phyloP scores from a whole-genome alignment of 2,329 filamentous ascomycete species.

The Hymenoscyphus repandus region DNA sequence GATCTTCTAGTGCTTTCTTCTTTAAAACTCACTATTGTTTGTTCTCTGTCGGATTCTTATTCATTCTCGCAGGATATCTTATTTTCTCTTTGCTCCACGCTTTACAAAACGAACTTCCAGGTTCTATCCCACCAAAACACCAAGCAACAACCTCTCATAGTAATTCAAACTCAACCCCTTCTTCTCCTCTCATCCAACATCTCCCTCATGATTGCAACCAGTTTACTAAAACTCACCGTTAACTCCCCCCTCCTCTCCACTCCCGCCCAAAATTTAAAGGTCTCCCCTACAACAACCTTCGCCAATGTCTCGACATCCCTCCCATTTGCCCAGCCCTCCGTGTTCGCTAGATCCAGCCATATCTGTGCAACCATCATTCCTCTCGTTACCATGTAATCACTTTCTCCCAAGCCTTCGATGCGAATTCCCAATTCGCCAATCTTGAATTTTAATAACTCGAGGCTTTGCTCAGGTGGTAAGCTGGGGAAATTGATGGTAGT shows the following conservation, averaged over 20 bases:
- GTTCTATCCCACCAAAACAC: neutral
- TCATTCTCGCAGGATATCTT: too few relatives aligned
- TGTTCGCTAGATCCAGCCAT: slow-evolving; percentile 2
- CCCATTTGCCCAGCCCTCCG: slow-evolving; percentile 18
- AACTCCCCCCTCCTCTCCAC: neutral
- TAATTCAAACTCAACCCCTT: neutral
- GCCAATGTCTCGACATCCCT: slow-evolving; percentile 20
- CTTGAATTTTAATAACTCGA: slow-evolving; percentile 12
- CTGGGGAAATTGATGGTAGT: slow-evolving; percentile 32
- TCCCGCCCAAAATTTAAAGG: neutral
- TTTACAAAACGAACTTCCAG: too few relatives aligned
- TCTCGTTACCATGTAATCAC: neutral
- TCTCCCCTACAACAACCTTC: slow-evolving; percentile 8
- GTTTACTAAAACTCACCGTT: neutral
- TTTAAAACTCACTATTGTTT: too few relatives aligned
- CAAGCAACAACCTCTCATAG: neutral
- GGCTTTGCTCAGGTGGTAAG: slow-evolving; percentile 8
- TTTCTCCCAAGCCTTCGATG: neutral
- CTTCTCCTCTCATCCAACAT: neutral
- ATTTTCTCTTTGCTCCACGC: too few relatives aligned
- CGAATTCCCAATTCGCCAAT: neutral
- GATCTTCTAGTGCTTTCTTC: too few relatives aligned
- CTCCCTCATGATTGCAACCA: neutral
- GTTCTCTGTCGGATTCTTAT: too few relatives aligned
- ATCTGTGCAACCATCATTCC: neutral